Evolutionary conservation across 192 early-diverging fungal genomes (phyloP), one percentile per base, ranked within the genome.

Genomic region (Coemansia sp.): DNA sequence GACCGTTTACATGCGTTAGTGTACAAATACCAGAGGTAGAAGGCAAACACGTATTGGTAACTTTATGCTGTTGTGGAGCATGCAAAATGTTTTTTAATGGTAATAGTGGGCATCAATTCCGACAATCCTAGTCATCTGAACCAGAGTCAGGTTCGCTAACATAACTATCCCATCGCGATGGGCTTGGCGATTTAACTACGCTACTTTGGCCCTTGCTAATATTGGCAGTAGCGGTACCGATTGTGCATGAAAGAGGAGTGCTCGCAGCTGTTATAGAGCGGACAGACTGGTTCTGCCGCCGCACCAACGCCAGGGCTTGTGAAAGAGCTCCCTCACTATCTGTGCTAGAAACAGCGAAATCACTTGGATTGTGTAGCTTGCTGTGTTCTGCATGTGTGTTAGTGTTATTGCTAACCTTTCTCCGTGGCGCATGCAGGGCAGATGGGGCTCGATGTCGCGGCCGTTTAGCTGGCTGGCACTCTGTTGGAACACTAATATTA

Each of bases 291-390:
- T 21, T 19, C 24, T 41, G 50, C 18, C 25, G 55, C 27, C 34
- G 22, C 22, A 60, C 22, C 24, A 31, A 50, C 19, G 58, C 65
- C 7, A 67, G 32, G 19, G 65, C 65, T 52, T 67, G 65, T 21
- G 32, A 67, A 49, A 67, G 25, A 16, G 66, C 27, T 18, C 52
- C 6, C 25, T 7, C 49, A 9, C 32, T 47, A 38, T 14, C 23
- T 14, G 23, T n/a, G 34, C 27, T 26, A 23, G 66, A 6, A 18
- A 21, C 47, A 23, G 55, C 48, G 19, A 24, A 14, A 23, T 8
- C 51, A 4, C 10, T 53, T 9, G 51, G 24, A 0, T 23, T 14
- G 19, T 53, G 12, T 53, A 4, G 4, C 21, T 14, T 23, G 51
- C 51, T 27, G 22, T 53, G 22, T 23, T 8, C 51, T 23, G 51